Conservation (phyloP, 805 yeast genomes). For the Metschnikowia shivogae region DNA sequence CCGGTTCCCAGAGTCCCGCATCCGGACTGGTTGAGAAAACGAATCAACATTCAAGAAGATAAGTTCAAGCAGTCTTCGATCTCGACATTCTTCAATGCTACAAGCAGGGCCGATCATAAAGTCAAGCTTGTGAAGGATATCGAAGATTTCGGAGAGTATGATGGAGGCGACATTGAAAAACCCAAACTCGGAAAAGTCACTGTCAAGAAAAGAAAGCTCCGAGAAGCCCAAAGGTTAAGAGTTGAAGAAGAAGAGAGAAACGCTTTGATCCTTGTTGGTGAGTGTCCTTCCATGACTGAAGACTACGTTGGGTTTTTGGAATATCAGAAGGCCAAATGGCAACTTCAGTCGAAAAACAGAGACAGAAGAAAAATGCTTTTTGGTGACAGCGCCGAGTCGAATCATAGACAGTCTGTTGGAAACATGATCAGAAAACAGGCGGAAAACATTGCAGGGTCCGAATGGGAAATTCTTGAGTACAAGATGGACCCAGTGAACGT, state of each 20-base stretch:
- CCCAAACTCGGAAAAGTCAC: constrained; percentile 45
- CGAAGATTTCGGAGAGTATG: constrained; percentile 60
- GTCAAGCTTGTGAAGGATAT: constrained; percentile 51
- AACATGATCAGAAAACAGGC: constrained; percentile 73
- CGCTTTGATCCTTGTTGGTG: constrained; percentile 44
- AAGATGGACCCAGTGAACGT: constrained; percentile 49
- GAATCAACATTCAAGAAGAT: constrained; percentile 58
- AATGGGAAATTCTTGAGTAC: constrained; percentile 85
- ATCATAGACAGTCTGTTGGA: constrained; percentile 59
- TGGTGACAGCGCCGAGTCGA: constrained; percentile 56
- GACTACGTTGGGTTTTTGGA: constrained; percentile 66
- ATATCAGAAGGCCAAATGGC: constrained; percentile 89
- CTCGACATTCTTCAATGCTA: constrained; percentile 49
- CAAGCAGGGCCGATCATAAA: constrained; percentile 38
- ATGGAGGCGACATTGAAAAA: constrained; percentile 21
- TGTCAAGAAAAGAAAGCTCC: constrained; percentile 41
- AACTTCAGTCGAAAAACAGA: constrained; percentile 64
- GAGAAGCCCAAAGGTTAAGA: constrained; percentile 16
- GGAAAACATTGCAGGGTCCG: constrained; percentile 66
- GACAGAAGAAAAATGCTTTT: constrained; percentile 71
- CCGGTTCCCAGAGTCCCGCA: constrained; percentile 94
- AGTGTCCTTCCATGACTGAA: constrained; percentile 61
- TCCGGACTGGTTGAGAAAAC: constrained; percentile 85
- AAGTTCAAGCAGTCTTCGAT: constrained; percentile 69
- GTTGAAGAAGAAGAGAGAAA: constrained; percentile 45